These are phyloP conservation scores for Polytrichum formosum DNA, from an alignment of 225 moss, liverwort and hornwort genomes.

Conservation along the genomic window DNA sequence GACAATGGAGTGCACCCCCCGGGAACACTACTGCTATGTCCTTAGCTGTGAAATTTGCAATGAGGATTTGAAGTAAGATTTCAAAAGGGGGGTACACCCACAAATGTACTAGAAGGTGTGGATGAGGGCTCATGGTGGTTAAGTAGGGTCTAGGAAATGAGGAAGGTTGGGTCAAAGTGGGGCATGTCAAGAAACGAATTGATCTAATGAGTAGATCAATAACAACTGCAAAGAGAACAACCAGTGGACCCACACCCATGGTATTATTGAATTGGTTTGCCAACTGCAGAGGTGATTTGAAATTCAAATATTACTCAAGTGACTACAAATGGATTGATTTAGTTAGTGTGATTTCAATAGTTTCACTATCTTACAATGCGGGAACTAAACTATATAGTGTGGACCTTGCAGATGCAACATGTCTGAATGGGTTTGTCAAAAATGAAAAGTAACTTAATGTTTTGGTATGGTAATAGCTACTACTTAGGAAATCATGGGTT, in stretches of 20 bases:
- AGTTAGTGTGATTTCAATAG: neutral
- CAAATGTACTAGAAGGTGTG: too few relatives aligned
- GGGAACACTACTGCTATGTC: too few relatives aligned
- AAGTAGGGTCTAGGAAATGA: neutral
- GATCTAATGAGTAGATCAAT: neutral
- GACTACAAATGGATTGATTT: neutral
- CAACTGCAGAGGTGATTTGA: neutral
- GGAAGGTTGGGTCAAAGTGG: neutral
- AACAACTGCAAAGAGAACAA: neutral
- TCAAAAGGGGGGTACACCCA: too few relatives aligned
- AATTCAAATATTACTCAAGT: neutral
- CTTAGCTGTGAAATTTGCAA: too few relatives aligned
- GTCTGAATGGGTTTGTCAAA: too few relatives aligned
- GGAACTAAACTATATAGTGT: too few relatives aligned
- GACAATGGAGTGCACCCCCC: too few relatives aligned
- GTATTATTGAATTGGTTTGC: neutral
- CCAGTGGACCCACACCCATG: neutral
- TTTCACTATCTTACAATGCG: too few relatives aligned
- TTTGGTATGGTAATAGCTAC: too few relatives aligned
- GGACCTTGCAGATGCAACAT: too few relatives aligned
- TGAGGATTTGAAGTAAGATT: neutral
- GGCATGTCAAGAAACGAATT: neutral
- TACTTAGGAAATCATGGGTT: too few relatives aligned
- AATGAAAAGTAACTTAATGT: too few relatives aligned
- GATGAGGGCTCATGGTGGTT: neutral